Evolutionary conservation across 2,329 filamentous ascomycete genomes (phyloP), one percentile per base, ranked within the genome.

Genomic region (Microdochium bolleyi): DNA sequence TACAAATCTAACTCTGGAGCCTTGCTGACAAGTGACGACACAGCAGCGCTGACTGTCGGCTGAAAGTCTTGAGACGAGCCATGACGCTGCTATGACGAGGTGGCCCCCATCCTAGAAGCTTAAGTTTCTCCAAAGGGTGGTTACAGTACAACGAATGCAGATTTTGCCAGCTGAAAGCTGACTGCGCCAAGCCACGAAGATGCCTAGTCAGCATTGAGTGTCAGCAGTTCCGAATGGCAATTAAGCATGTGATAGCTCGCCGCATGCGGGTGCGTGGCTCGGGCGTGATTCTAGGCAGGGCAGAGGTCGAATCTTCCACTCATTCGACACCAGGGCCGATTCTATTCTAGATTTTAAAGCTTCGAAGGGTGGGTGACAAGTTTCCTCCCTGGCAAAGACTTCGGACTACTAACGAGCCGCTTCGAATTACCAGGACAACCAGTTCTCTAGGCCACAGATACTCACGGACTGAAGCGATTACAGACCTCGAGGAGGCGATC

Each of bases 401-500:
- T 24, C 41, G 22, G 41, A n/a, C n/a, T n/a, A n/a, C n/a, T n/a
- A n/a, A n/a, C n/a, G n/a, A n/a, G n/a, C n/a, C n/a, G n/a, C n/a
- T n/a, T 34, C 30, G 30, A 34, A 34, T 34, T 34, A 34, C 30
- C 30, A 8, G 30, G 14, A 34, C 14, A 34, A 14, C 30, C 30
- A 25, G 41, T 32, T 16, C 13, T 22, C 41, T 52, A 3, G 49
- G 52, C 46, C 19, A 53, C 38, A 22, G 24, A n/a, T 53, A 50
- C 49, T 2, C 22, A 24, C 38, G 48, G 34, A 56, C 48, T 22
- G 54, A 51, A 48, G 44, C 13, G 21, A 50, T 53, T 27, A 46
- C 51, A 44, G 52, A 57, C 46, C 50, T 59, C 7, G 38, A 60
- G 49, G 49, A 56, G 32, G 55, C 58, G 25, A 58, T 61, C 37